These are phyloP conservation scores for Chamaenerion angustifolium DNA, from an alignment of 345 rosid genomes.

Conservation along the genomic window DNA sequence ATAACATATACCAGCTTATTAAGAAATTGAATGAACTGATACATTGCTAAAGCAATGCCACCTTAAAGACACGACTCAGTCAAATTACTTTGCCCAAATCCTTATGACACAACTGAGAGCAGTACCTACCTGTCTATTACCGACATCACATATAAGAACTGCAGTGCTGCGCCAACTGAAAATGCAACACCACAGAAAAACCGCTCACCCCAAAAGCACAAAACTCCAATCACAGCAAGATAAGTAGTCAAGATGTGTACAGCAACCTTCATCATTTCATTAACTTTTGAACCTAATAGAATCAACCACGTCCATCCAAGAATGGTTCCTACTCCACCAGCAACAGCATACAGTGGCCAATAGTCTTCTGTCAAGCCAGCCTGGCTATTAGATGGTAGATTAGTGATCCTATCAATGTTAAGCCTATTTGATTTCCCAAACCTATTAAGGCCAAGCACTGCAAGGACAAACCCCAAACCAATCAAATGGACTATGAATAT, in stretches of 20 bases:
- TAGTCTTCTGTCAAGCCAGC: conserved; percentile 60
- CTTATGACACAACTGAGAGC: not conserved
- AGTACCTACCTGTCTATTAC: conserved; percentile 72
- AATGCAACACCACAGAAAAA: conserved; percentile 77
- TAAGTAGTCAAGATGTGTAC: conserved; percentile 89
- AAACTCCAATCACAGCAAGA: conserved; percentile 77
- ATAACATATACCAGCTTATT: too few relatives aligned
- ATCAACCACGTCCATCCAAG: conserved; percentile 76
- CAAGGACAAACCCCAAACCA: conserved; percentile 44
- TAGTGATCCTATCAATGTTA: conserved; percentile 50
- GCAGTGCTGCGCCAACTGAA: conserved; percentile 64
- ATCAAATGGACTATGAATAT: conserved; percentile 60
- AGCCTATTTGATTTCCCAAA: conserved; percentile 63
- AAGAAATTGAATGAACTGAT: too few relatives aligned
- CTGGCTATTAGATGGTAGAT: conserved; percentile 22
- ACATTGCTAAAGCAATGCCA: too few relatives aligned
- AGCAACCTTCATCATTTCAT: conserved; percentile 73
- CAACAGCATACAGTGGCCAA: conserved; percentile 85
- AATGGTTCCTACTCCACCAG: conserved; percentile 57
- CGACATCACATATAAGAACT: conserved; percentile 91
- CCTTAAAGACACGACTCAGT: not conserved
- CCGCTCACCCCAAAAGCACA: conserved; percentile 78
- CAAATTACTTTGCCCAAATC: not conserved
- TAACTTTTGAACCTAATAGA: conserved; percentile 61
- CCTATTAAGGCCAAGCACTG: conserved; percentile 60